Evolutionary conservation across 169 alveolate species (phyloP).

Genomic region (Plasmodium knowlesi): DNA sequence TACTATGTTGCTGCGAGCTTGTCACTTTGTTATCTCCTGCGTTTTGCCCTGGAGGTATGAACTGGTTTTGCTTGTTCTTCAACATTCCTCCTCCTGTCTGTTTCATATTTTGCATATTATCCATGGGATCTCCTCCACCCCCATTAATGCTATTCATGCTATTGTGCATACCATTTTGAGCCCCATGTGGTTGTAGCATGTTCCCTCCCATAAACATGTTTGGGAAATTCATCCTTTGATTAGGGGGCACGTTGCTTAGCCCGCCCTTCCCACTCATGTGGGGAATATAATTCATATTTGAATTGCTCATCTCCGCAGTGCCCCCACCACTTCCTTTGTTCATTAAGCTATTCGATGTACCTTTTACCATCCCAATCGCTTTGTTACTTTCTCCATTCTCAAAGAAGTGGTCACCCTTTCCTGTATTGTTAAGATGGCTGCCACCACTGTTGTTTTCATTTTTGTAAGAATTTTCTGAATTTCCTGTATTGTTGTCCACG

Average conservation of each 20-base stretch:
- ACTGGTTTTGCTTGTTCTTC: constrained; percentile 38
- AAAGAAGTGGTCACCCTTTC: constrained; percentile 2
- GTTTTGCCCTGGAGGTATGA: neutral
- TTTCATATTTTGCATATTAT: constrained; percentile 52
- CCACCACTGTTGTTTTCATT: constrained; percentile 4
- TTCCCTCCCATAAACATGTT: constrained; percentile 6
- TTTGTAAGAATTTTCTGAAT: constrained; percentile 12
- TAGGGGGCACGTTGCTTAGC: constrained; percentile 18
- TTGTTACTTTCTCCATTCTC: constrained; percentile 12
- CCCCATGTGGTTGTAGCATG: neutral
- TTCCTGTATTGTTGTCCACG: neutral
- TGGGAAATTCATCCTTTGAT: constrained; percentile 51
- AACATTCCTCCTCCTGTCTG: constrained; percentile 20
- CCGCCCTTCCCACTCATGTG: constrained; percentile 9
- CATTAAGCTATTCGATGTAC: neutral
- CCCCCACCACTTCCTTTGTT: neutral
- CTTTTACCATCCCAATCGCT: neutral
- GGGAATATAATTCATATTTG: constrained; percentile 10
- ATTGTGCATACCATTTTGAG: constrained; percentile 13
- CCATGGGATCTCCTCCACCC: neutral
- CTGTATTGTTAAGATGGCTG: neutral
- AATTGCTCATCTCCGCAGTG: neutral
- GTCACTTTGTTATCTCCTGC: constrained; percentile 22
- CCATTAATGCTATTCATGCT: neutral
- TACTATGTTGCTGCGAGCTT: neutral